Conservation (phyloP, 306 rosid species). For the Urtica urens region DNA sequence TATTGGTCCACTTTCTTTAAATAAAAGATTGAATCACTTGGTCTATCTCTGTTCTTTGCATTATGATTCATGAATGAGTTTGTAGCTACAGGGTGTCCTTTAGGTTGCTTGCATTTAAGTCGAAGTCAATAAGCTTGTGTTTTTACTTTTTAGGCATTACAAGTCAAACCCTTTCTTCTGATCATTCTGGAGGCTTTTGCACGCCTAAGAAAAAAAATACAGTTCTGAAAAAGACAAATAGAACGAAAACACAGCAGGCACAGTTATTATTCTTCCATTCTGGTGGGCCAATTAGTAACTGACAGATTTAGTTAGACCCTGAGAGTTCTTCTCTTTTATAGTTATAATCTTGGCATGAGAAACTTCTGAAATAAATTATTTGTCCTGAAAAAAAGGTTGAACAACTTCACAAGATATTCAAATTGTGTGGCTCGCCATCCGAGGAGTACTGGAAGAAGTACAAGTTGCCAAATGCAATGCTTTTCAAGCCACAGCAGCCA, state of each 20-base stretch:
- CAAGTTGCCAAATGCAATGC: conserved; percentile 80
- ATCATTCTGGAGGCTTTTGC: not conserved
- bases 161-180: not conserved
- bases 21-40: not conserved
- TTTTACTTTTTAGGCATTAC: not conserved
- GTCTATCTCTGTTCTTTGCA: not conserved
- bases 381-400: conserved; percentile 63
- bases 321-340: not conserved
- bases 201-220: too few relatives aligned
- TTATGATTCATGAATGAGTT: not conserved
- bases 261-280: too few relatives aligned
- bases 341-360: conserved; percentile 15
- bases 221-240: too few relatives aligned
- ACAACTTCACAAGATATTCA: conserved; percentile 93
- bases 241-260: too few relatives aligned
- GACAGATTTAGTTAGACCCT: too few relatives aligned
- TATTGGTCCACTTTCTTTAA: not conserved
- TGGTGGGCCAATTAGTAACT: too few relatives aligned
- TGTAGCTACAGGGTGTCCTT: not conserved
- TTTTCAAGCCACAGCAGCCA: conserved; percentile 82
- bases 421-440: conserved; percentile 89
- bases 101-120: not conserved
- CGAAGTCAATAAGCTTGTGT: not conserved
- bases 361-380: conserved; percentile 18
- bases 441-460: conserved; percentile 87